phyloP scores from a whole-genome alignment of 2,329 filamentous ascomycete genomes.

The Lasiodiplodia gonubiensis region DNA sequence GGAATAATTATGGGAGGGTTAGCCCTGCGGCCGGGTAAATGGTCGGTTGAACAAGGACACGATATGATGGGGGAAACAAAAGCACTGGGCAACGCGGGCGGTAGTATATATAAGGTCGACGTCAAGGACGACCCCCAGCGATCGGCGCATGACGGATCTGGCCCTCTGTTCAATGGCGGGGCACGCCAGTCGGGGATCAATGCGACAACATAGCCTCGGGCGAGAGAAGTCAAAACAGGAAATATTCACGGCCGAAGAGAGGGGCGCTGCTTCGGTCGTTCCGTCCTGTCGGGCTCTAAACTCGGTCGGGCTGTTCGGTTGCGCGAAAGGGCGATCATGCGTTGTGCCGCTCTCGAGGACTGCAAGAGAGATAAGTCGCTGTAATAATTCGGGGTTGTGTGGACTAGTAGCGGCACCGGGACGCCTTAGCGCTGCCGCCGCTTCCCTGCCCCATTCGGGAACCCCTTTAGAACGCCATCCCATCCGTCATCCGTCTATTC shows the following conservation, averaged over 20 bases:
- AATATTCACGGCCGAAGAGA: background rate
- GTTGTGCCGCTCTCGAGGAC: too few species aligned
- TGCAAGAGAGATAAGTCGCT: too few species aligned
- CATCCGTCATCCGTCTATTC: background rate
- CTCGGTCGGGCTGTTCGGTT: background rate
- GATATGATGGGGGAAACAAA: too few species aligned
- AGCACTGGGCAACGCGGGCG: background rate
- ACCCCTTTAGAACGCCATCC: background rate
- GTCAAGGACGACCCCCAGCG: too few species aligned
- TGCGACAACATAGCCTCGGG: background rate
- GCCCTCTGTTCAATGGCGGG: too few species aligned
- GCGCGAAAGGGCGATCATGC: background rate
- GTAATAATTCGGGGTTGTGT: background rate
- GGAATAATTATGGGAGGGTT: too few species aligned
- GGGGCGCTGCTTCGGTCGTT: background rate
- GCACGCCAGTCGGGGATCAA: background rate
- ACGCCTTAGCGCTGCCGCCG: background rate
- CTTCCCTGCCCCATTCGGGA: background rate
- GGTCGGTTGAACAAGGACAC: too few species aligned
- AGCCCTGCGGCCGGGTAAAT: too few species aligned
- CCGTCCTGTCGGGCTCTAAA: background rate
- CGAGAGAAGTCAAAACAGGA: background rate
- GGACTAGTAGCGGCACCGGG: background rate
- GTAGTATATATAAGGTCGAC: background rate
- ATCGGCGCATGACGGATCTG: background rate